Conservation (phyloP, 257 asterid species). For the Linderniella brevidens region DNA sequence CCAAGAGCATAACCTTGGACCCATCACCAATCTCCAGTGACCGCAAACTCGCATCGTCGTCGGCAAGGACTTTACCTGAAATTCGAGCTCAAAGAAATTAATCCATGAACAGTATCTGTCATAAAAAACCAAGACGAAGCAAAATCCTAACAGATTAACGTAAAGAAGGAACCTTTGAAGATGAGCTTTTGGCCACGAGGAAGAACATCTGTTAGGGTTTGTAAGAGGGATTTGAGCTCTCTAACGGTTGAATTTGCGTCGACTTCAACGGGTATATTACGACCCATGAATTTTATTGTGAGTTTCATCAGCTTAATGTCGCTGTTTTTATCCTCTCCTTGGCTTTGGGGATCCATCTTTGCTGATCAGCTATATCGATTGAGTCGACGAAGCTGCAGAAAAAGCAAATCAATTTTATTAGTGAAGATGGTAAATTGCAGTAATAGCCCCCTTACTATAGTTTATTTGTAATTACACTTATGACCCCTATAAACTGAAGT, state of each 20-base stretch:
- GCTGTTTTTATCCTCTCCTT: conserved; percentile 5
- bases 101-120: not conserved
- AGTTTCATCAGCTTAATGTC: conserved; percentile 14
- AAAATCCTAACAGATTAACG: not conserved
- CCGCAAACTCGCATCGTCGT: conserved; percentile 42
- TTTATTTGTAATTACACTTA: too few species aligned
- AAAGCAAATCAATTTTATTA: too few species aligned
- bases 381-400: too few species aligned
- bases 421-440: too few species aligned
- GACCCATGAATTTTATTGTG: conserved; percentile 50
- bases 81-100: conserved; percentile 7
- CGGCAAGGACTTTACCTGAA: conserved; percentile 50
- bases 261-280: conserved; percentile 47
- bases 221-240: conserved; percentile 55
- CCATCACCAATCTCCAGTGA: conserved; percentile 37
- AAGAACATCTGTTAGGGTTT: conserved; percentile 73
- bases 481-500: too few species aligned
- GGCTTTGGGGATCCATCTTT: conserved; percentile 16
- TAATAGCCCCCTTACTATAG: too few species aligned
- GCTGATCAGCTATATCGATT: too few species aligned
- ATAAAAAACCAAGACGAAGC: not conserved
- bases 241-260: conserved; percentile 30
- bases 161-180: conserved; percentile 33
- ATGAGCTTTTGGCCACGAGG: conserved; percentile 94
- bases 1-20: conserved; percentile 84